These are phyloP conservation scores for Phaeotremella fagi DNA, from an alignment of 768 basidiomycete genomes.

Conservation along the genomic window DNA sequence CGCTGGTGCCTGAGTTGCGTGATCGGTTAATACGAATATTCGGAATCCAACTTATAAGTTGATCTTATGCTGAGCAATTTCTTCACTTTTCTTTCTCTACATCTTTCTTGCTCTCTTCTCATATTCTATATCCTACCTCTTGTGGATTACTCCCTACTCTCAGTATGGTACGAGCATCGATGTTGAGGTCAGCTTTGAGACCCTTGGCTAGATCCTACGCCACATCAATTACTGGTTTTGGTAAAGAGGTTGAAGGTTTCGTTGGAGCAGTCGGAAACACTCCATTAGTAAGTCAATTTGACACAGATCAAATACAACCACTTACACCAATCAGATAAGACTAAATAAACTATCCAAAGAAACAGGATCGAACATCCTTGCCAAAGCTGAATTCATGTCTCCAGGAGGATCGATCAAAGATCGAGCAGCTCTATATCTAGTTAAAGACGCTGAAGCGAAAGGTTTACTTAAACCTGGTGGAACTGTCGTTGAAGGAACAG, in stretches of 20 bases:
- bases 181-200: not conserved
- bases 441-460: slow-evolving; percentile 77
- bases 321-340: slow-evolving; percentile 60
- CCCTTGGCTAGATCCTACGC: slow-evolving; percentile 30
- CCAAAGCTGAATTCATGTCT: slow-evolving; percentile 98
- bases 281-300: slow-evolving; percentile 66
- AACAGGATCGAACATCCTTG: slow-evolving; percentile 76
- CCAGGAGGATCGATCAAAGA: slow-evolving; percentile 98
- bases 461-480: slow-evolving; percentile 90
- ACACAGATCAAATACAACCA: not conserved
- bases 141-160: not conserved
- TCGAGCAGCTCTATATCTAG: slow-evolving; percentile 83
- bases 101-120: no score
- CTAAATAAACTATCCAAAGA: slow-evolving; percentile 74
- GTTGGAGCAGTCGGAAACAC: slow-evolving; percentile 87
- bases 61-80: no score
- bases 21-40: no score
- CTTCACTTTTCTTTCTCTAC: no score
- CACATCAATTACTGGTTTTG: slow-evolving; percentile 33
- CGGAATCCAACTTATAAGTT: no score
- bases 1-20: no score
- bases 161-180: not conserved
- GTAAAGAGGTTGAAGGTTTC: slow-evolving; percentile 60
- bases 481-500: slow-evolving; percentile 95
- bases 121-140: not conserved